Percentiles rank a stretch among this genome's conserved stretches.
Conservation (phyloP, 179 eudicot species). For the Drosera spatulata region DNA sequence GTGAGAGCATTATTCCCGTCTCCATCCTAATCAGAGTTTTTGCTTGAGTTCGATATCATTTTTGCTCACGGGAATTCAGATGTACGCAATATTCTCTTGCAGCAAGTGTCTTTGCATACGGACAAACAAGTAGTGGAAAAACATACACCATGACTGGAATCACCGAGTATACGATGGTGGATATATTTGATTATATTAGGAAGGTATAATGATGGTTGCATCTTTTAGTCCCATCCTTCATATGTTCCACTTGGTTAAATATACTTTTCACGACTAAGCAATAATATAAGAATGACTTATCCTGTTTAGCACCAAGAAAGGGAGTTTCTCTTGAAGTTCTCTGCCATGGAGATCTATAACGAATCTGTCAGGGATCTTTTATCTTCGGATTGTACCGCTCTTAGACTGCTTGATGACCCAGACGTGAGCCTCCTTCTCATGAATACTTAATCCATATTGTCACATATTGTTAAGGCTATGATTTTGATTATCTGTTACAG, state of each 20-base stretch:
- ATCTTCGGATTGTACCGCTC: conserved; percentile 55
- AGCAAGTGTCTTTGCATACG: conserved; percentile 94
- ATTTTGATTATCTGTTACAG: conserved; percentile 21
- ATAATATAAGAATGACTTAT: conserved; percentile 9
- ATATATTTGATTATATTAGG: conserved; percentile 44
- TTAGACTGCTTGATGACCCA: conserved; percentile 90
- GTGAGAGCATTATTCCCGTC: conserved; percentile 27
- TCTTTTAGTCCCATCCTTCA: not conserved
- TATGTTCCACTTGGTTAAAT: conserved; percentile 1
- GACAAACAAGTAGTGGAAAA: conserved; percentile 97
- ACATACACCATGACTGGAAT: conserved; percentile 90
- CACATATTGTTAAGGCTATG: not conserved
- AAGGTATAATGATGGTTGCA: conserved; percentile 22
- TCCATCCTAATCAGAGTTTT: not conserved
- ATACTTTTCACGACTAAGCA: not conserved
- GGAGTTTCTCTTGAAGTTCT: conserved; percentile 68
- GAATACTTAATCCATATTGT: not conserved
- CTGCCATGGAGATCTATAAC: conserved; percentile 96
- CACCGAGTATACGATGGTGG: conserved; percentile 67
- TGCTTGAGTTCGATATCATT: not conserved
- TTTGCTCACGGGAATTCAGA: not conserved
- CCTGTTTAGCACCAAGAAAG: conserved; percentile 67
- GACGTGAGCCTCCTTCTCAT: conserved; percentile 44
- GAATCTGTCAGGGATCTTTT: conserved; percentile 92
- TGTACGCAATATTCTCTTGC: conserved; percentile 7